These are phyloP conservation scores for Trichoderma citrinoviride DNA, from an alignment of 2,329 filamentous ascomycete genomes.

Conservation along the genomic window DNA sequence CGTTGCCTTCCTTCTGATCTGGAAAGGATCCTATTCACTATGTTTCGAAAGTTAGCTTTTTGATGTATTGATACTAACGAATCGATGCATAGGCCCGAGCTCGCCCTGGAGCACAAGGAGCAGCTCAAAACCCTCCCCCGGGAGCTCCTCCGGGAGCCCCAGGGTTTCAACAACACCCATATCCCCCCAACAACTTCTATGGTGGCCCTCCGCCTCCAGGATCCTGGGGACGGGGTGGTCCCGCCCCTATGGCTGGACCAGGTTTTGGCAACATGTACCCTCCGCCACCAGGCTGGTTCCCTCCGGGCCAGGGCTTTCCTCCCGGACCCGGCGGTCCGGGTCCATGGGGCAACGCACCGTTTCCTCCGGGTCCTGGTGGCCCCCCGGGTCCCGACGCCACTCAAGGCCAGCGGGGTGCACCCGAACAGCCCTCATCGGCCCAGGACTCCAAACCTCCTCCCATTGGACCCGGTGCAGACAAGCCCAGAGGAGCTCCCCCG, in stretches of 20 bases:
- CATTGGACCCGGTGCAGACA: slow-evolving; percentile 47
- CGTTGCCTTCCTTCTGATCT: slow-evolving; percentile 99
- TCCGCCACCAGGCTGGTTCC: slow-evolving; percentile 75
- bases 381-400: slow-evolving; percentile 62
- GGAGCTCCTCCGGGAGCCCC: slow-evolving; percentile 35
- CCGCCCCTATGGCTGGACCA: slow-evolving; percentile 56
- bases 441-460: slow-evolving; percentile 21
- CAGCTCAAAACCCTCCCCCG: slow-evolving; percentile 31
- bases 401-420: slow-evolving; percentile 54
- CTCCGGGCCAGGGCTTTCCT: slow-evolving; percentile 72
- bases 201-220: slow-evolving; percentile 51
- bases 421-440: slow-evolving; percentile 27
- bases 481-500: slow-evolving; percentile 48
- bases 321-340: slow-evolving; percentile 59
- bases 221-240: slow-evolving; percentile 54
- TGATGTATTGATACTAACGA: slow-evolving; percentile 27
- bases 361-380: slow-evolving; percentile 56
- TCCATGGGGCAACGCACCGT: slow-evolving; percentile 57
- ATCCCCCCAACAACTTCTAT: slow-evolving; percentile 48
- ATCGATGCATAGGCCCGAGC: slow-evolving; percentile 39
- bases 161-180: slow-evolving; percentile 46
- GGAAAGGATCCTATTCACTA: slow-evolving; percentile 21
- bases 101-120: slow-evolving; percentile 37
- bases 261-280: slow-evolving; percentile 75
- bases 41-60: neutral